Conservation (phyloP, 2,329 filamentous ascomycete species). For the Trichoderma citrinoviride region DNA sequence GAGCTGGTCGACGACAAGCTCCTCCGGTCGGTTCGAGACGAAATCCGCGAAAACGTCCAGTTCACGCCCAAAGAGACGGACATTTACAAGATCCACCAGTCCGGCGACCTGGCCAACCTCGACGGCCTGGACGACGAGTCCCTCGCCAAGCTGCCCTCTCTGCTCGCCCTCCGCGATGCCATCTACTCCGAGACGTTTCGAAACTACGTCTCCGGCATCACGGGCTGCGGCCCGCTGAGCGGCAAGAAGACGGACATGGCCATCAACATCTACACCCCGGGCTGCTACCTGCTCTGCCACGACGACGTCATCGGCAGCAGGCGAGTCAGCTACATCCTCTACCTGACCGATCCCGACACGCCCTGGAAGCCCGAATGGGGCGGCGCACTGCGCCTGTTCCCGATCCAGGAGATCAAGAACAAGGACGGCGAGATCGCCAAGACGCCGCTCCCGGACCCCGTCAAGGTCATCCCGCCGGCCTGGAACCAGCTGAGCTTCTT, state of each 20-base stretch:
- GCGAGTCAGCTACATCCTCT: constrained; percentile 94
- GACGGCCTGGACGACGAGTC: constrained; percentile 88
- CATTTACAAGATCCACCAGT: constrained; percentile 99
- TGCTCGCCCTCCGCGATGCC: constrained; percentile 90
- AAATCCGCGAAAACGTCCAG: constrained; percentile 85
- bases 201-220: constrained; percentile 82
- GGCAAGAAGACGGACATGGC: constrained; percentile 98
- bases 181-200: constrained; percentile 90
- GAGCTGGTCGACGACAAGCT: constrained; percentile 76
- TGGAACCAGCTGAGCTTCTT: constrained; percentile 99
- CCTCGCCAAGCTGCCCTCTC: constrained; percentile 78
- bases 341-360: constrained; percentile 86
- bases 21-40: constrained; percentile 79
- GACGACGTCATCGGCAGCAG: constrained; percentile 98
- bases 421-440: constrained; percentile 72
- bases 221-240: constrained; percentile 80
- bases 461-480: constrained; percentile 82
- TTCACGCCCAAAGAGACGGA: constrained; percentile 99
- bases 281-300: constrained; percentile 92
- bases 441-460: constrained; percentile 74
- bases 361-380: constrained; percentile 93
- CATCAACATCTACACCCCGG: constrained; percentile 96
- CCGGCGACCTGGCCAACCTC: constrained; percentile 92
- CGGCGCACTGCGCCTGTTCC: constrained; percentile 84
- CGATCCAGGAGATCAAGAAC: constrained; percentile 58